Conservation (phyloP, 495 filamentous ascomycete genomes). For the Geoglossum glabrum region DNA sequence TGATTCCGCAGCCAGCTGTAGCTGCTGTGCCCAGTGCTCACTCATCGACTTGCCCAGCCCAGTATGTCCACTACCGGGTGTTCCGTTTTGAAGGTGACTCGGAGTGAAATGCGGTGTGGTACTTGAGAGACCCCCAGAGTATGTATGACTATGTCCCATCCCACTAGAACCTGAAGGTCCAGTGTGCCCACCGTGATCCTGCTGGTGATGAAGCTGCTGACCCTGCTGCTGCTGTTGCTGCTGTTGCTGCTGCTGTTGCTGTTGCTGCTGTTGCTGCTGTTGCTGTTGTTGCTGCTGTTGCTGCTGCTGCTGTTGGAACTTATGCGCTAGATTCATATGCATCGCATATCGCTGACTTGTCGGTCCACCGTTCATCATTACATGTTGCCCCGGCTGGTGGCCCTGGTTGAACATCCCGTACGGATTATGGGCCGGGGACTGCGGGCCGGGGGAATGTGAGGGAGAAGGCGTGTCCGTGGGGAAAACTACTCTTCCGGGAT, state of each 20-base stretch:
- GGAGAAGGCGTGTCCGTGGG: constrained; percentile 44
- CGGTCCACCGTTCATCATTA: constrained; percentile 48
- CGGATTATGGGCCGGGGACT: constrained; percentile 40
- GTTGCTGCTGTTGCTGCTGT: constrained; percentile 57
- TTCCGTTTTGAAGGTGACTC: constrained; percentile 58
- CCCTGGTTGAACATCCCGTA: constrained; percentile 69
- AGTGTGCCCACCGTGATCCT: constrained; percentile 38
- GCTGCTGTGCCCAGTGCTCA: constrained; percentile 78
- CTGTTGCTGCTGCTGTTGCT: constrained; percentile 43
- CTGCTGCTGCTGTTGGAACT: constrained; percentile 39
- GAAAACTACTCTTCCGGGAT: constrained; percentile 19
- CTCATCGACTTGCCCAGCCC: constrained; percentile 39
- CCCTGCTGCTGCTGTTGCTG: constrained; percentile 58
- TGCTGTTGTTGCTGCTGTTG: constrained; percentile 35
- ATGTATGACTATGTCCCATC: constrained; percentile 58
- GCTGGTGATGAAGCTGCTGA: constrained; percentile 43
- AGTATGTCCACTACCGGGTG: constrained; percentile 31
- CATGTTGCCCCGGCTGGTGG: constrained; percentile 65
- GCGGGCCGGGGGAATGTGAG: constrained; percentile 47
- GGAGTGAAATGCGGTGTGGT: constrained; percentile 58
- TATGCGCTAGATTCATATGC: constrained; percentile 46
- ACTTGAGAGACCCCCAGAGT: constrained; percentile 49
- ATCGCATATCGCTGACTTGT: constrained; percentile 41
- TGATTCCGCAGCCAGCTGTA: constrained; percentile 55
- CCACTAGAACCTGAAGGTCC: constrained; percentile 11